Conservation (phyloP, 2,329 filamentous ascomycete genomes). For the Fusarium circinatum region DNA sequence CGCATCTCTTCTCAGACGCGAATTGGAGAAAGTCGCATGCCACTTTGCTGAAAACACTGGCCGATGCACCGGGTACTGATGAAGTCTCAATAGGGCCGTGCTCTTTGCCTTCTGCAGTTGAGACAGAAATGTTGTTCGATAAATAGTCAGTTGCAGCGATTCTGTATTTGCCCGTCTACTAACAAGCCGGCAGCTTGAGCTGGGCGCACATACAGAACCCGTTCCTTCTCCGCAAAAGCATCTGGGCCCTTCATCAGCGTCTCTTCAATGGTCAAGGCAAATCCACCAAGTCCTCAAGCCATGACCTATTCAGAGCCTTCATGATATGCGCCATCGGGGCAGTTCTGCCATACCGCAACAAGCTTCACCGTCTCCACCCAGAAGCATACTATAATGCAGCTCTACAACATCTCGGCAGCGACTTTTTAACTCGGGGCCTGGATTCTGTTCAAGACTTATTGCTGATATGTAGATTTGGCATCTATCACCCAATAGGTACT, state of each 20-base stretch:
- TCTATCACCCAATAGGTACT: conserved; percentile 37
- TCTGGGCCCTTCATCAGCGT: conserved; percentile 18
- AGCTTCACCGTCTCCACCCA: conserved; percentile 12
- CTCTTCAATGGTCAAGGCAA: background rate
- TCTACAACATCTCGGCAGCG: background rate
- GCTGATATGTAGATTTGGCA: conserved; percentile 33
- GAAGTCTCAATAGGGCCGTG: conserved; percentile 6
- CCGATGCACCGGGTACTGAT: background rate
- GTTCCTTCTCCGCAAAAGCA: conserved; percentile 1
- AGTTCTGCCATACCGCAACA: conserved; percentile 17
- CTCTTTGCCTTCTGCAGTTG: background rate
- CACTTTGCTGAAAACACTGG: background rate
- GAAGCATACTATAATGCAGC: conserved; percentile 32
- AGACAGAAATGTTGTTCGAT: conserved; percentile 3
- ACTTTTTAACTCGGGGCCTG: conserved; percentile 11
- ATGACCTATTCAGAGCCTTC: conserved; percentile 23
- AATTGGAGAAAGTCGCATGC: conserved; percentile 25
- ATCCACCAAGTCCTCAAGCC: fast-evolving
- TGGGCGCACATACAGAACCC: conserved; percentile 26
- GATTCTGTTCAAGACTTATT: conserved; percentile 35
- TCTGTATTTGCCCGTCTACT: too few species aligned
- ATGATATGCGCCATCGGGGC: conserved; percentile 31
- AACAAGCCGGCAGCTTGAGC: too few species aligned
- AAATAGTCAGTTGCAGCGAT: conserved; percentile 11
- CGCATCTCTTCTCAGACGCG: conserved; percentile 1